Conservation (phyloP, 225 moss, liverwort and hornwort genomes). For the Polytrichum formosum region DNA sequence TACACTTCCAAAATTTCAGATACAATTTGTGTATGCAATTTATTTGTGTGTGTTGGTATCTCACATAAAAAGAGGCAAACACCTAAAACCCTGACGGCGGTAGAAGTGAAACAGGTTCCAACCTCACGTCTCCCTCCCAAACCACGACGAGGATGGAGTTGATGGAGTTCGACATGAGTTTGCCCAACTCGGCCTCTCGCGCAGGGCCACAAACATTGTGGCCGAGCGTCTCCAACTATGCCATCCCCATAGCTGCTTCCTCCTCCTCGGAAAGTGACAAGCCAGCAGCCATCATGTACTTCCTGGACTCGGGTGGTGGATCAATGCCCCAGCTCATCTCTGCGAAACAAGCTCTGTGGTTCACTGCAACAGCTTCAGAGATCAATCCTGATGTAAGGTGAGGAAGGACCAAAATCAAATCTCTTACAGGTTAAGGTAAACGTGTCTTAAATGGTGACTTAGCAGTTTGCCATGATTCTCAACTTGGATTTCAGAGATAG, state of each 20-base stretch:
- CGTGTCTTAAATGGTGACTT: no score
- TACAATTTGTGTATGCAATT: no score
- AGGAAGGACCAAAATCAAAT: neutral
- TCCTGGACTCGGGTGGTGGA: constrained; percentile 89
- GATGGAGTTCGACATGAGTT: constrained; percentile 41
- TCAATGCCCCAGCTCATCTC: constrained; percentile 66
- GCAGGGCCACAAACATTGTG: constrained; percentile 49
- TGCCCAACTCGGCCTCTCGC: constrained; percentile 36
- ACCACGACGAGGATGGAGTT: constrained; percentile 65
- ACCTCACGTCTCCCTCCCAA: constrained; percentile 10
- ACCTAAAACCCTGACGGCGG: no score
- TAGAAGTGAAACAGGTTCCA: neutral
- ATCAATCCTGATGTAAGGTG: constrained; percentile 64
- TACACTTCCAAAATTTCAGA: no score
- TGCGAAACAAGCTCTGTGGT: constrained; percentile 67
- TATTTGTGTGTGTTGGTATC: no score
- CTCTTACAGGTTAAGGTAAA: no score
- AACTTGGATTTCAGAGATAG: no score
- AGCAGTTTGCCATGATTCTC: no score
- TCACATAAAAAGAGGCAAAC: no score
- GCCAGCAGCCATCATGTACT: constrained; percentile 56
- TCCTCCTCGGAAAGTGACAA: constrained; percentile 13
- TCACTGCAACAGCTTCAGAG: constrained; percentile 29
- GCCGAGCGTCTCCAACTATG: constrained; percentile 82
- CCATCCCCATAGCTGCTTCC: constrained; percentile 47